Conservation (phyloP, 2,329 filamentous ascomycete genomes). For the Alternaria gansuensis region DNA sequence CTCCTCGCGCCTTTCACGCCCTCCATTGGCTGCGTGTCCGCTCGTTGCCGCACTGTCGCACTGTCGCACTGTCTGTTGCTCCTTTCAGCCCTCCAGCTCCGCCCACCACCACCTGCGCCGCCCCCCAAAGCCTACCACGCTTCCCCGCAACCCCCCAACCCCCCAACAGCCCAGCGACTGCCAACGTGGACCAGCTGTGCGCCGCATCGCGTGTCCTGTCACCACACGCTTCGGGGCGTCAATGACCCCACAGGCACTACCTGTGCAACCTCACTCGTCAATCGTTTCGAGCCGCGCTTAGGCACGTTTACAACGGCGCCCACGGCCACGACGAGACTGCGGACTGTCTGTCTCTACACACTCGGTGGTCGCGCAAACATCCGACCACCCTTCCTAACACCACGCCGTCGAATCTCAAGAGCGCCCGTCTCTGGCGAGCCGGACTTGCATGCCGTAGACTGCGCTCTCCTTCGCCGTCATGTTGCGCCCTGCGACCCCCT, state of each 20-base stretch:
- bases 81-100: conserved; percentile 23
- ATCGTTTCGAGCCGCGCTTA: conserved; percentile 44
- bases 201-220: conserved; percentile 20
- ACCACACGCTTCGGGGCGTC: conserved; percentile 25
- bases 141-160: conserved; percentile 24
- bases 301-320: conserved; percentile 35
- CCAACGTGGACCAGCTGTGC: conserved; percentile 21
- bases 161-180: conserved; percentile 13
- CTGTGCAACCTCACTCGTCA: conserved; percentile 38
- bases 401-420: conserved; percentile 35
- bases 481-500: conserved; percentile 90
- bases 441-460: conserved; percentile 34
- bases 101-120: conserved; percentile 13
- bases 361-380: conserved; percentile 17
- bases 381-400: conserved; percentile 25
- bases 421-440: conserved; percentile 46
- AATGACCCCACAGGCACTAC: conserved; percentile 44
- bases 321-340: conserved; percentile 9
- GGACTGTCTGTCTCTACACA: conserved; percentile 11
- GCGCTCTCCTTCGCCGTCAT: conserved; percentile 63
- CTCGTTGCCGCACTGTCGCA: conserved; percentile 11
- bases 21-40: conserved; percentile 27
- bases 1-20: conserved; percentile 13
- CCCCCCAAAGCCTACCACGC: conserved; percentile 14
- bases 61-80: conserved; percentile 11